Conservation (phyloP, 2,329 filamentous ascomycete species). For the Didymella arachidicola region DNA sequence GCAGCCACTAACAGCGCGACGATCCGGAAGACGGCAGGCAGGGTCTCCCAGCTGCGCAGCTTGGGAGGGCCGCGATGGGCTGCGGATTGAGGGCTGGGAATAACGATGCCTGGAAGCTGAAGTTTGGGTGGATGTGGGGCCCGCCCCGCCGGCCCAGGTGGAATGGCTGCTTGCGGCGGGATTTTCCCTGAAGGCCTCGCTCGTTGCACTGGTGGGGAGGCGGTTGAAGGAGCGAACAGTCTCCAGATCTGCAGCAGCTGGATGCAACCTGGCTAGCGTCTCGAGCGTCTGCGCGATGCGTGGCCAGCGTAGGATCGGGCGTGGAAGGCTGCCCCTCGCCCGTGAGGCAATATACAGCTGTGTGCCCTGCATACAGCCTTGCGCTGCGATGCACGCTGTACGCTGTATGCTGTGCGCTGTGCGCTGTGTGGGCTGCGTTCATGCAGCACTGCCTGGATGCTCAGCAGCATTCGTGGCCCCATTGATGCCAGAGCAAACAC, state of each 20-base stretch:
- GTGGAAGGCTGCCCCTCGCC: not conserved
- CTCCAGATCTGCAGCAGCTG: slow-evolving; percentile 1
- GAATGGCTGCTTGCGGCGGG: slow-evolving; percentile 3
- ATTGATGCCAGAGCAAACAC: slow-evolving; percentile 1
- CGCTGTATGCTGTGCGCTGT: not conserved
- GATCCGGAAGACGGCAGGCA: slow-evolving; percentile 7
- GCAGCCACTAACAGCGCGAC: not conserved
- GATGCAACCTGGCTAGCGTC: slow-evolving; percentile 3
- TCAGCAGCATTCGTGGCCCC: not conserved
- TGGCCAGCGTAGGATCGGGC: slow-evolving; percentile 2
- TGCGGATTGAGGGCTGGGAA: slow-evolving; percentile 15
- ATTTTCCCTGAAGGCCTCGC: not conserved
- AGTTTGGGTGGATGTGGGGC: slow-evolving; percentile 10
- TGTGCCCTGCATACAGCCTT: not conserved
- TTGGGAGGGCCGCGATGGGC: not conserved
- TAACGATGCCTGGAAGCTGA: not conserved
- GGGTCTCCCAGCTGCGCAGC: slow-evolving; percentile 1
- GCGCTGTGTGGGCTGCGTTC: not conserved
- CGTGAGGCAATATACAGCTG: not conserved
- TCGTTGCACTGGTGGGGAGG: not conserved
- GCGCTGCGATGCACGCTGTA: not conserved
- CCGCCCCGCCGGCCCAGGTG: not conserved
- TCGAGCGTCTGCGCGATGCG: not conserved
- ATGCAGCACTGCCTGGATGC: not conserved
- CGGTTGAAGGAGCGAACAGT: not conserved